Conservation (phyloP, 768 basidiomycete species). For the Amanita subjunquillea region DNA sequence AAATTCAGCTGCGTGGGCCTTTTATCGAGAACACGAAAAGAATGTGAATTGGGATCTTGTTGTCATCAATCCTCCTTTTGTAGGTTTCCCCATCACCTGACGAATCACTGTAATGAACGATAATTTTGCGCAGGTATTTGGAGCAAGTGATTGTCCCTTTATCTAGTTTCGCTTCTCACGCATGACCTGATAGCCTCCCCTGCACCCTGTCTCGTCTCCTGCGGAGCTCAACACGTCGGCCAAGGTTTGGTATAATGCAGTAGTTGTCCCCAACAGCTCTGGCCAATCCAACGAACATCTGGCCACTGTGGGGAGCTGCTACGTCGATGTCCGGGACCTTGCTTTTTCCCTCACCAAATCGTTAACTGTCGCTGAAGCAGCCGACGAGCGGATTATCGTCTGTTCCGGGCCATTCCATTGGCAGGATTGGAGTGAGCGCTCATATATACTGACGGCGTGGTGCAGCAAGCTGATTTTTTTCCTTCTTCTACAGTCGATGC, state of each 20-base stretch:
- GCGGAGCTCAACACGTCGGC: constrained; percentile 31
- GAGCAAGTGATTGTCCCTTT: constrained; percentile 1
- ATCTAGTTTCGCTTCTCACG: background rate
- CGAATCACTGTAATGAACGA: background rate
- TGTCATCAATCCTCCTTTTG: constrained; percentile 45
- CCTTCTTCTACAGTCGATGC: constrained; percentile 19
- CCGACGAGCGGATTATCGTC: constrained; percentile 47
- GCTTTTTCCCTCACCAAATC: constrained; percentile 37
- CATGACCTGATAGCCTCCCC: constrained; percentile 15
- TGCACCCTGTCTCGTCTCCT: constrained; percentile 28
- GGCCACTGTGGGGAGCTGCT: constrained; percentile 16
- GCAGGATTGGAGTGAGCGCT: constrained; percentile 25
- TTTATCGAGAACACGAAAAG: constrained; percentile 30
- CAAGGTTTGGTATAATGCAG: constrained; percentile 15
- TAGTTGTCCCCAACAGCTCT: constrained; percentile 10
- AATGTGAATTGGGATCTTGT: constrained; percentile 40
- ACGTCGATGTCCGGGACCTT: constrained; percentile 47
- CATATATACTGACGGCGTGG: background rate
- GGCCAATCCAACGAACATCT: constrained; percentile 14
- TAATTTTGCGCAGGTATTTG: constrained; percentile 17
- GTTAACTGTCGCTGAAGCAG: constrained; percentile 23
- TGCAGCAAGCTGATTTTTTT: background rate
- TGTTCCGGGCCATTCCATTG: constrained; percentile 18
- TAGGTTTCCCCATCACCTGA: constrained; percentile 12
- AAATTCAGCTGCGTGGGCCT: constrained; percentile 29